Base-by-base conservation (phyloP, 179 eudicot genomes). In the Carnegiea gigantea region DNA sequence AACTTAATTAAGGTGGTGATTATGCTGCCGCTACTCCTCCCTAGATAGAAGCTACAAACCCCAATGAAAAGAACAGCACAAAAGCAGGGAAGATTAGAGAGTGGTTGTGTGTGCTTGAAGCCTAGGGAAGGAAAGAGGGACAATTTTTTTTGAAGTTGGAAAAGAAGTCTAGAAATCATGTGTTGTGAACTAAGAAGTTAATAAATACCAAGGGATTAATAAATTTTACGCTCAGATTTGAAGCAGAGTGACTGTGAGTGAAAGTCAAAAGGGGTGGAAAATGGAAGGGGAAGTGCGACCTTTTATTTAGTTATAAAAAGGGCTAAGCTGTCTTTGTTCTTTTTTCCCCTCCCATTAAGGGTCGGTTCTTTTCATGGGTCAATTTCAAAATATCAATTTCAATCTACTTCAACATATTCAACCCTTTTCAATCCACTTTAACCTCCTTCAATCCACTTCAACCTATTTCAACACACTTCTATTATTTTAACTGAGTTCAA, bases 21-120 rank as follows among this genome's bases (percentile, higher is more conserved):
- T 14, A 21, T 51, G 60, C 33, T 48, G 86, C 74, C 30, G 60
- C 28, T 83, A 17, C 80, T 79, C 51, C 81, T 78, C 84, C 81
- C 79, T 84, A 84, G 86, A 46, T 84, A 84, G 84, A 51, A 62
- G 89, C 79, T 92, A 82, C 97, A 86, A 85, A 89, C 72, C 88
- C 88, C 97, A 78, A 93, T 89, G 91, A 82, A 83, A 80, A 86
- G 84, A 83, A 84, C 84, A 87, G 26, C 68, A 78, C 80, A 80
- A 75, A 77, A 77, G 78, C 77, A 70, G 77, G 82, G 57, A 85
- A 83, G 51, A 83, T 51, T 79, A 70, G 80, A 79, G 87, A 79
- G 82, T 57, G 59, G 26, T 72, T 75, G 81, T 79, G 72, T 71
- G 79, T 73, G 40, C 67, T 73, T 71, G 81, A 86, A 88, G 83